Evolutionary conservation across 352 stramenopile genomes (phyloP), one percentile per base, ranked within the genome.

Genomic region (Lagenidium giganteum): DNA sequence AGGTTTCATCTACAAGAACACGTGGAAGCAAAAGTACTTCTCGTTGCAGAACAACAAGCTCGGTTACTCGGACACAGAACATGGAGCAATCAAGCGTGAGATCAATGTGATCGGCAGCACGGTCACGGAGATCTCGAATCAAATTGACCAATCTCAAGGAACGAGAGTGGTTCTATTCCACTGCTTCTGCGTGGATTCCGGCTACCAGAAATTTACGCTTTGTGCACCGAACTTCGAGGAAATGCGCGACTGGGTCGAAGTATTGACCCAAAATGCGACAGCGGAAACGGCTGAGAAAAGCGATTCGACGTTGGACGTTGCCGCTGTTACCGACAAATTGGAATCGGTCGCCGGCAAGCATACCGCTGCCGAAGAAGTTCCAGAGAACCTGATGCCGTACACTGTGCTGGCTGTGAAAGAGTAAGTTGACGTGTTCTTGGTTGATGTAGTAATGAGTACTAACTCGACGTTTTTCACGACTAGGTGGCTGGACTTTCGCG

Each of bases 1-100:
- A 46, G 80, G 80, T 8, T 92, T 92, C 50, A 87, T 95, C 42
- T 93, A 95, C 70, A 93, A 93, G 56, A 92, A 89, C 59, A 88
- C 83, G 42, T 95, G 83, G 83, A 89, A 91, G 56, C 68, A 70
- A 34, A 93, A 89, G 34, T 91, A 72, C 54, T 89, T 95, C 18
- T 93, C 76, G 12, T 47, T 95, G 12, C 76, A 89, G 48, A 93
- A 95, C 50, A 93, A 93, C 67, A 91, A 92, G 34, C 44, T 95
- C 8, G 80, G 73, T 4, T 95, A 95, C 41, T 54, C 67, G 0
- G 83, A 95, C 51, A 70, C 64, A 2, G 83, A 95, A 41, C 74
- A 84, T 30, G 83, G 83, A 1, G 61, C 79, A 17, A 81, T 92
- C 59, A 95, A 95, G 55, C 78, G 83, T 25, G 83, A 95, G 57